Evolutionary conservation across 2,329 filamentous ascomycete species (phyloP).

Genomic region (Clonostachys sp.): DNA sequence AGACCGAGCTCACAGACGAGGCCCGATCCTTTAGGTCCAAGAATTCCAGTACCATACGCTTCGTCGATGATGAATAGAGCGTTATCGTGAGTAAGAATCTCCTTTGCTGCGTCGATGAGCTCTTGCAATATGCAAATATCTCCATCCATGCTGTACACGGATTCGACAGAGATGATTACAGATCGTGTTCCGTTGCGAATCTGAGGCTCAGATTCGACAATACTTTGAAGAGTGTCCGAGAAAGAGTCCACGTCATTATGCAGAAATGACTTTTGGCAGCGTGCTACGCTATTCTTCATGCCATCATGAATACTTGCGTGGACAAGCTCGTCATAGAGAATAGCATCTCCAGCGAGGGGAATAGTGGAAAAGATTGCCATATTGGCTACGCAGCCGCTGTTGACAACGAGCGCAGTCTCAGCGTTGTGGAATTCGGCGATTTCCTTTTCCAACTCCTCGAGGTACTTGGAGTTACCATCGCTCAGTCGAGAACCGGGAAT

Average conservation of each 20-base stretch:
- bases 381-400: constrained; percentile 53
- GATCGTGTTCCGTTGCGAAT: too few relatives aligned
- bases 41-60: constrained; percentile 47
- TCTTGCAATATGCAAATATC: constrained; percentile 33
- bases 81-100: constrained; percentile 24
- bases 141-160: constrained; percentile 43
- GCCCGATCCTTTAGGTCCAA: constrained; percentile 41
- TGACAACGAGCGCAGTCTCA: constrained; percentile 52
- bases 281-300: constrained; percentile 50
- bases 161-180: constrained; percentile 33
- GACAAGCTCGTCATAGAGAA: constrained; percentile 62
- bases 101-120: constrained; percentile 25
- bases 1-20: constrained; percentile 43
- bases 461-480: constrained; percentile 60
- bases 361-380: constrained; percentile 41
- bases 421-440: constrained; percentile 59
- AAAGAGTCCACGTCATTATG: constrained; percentile 37
- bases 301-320: constrained; percentile 65
- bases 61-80: constrained; percentile 51
- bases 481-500: constrained; percentile 58
- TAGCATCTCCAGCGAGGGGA: constrained; percentile 44
- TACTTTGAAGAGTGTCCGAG: constrained; percentile 19
- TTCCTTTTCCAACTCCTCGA: constrained; percentile 46
- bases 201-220: constrained; percentile 13
- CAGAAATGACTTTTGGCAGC: constrained; percentile 31